These are phyloP conservation scores for Tylopilus rubrobrunneus DNA, from an alignment of 768 basidiomycete genomes.

Conservation along the genomic window DNA sequence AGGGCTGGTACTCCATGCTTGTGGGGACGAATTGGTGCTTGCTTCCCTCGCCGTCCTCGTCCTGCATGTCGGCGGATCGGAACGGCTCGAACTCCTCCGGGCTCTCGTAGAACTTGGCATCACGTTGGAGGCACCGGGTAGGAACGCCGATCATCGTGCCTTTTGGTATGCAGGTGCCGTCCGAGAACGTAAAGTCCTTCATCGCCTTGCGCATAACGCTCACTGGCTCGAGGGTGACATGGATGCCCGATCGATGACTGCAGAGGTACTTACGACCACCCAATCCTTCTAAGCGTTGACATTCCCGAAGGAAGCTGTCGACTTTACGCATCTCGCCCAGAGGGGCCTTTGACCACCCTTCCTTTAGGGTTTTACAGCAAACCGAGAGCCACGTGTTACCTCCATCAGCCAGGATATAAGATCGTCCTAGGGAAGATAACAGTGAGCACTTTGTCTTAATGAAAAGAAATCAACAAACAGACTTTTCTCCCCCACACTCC, in stretches of 20 bases:
- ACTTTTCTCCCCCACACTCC: not conserved
- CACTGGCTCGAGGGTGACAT: not conserved
- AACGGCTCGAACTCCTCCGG: not conserved
- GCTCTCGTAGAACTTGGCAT: not conserved
- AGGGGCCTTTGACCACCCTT: conserved; percentile 29
- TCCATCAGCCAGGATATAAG: conserved; percentile 17
- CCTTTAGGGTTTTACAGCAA: conserved; percentile 2
- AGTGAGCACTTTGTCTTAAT: too few relatives aligned
- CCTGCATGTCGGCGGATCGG: not conserved
- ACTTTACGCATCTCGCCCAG: conserved; percentile 32
- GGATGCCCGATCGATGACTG: too few relatives aligned
- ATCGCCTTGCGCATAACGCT: not conserved
- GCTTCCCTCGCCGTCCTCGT: not conserved
- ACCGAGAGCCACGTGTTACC: not conserved
- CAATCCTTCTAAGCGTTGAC: not conserved
- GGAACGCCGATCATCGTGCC: not conserved
- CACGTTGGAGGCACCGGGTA: not conserved
- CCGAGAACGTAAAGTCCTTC: not conserved
- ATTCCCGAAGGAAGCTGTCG: conserved; percentile 37
- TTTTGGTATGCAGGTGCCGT: not conserved
- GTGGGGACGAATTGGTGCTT: not conserved
- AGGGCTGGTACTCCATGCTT: not conserved
- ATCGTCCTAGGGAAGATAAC: conserved; percentile 24
- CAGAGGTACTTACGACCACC: too few relatives aligned
- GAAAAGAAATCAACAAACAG: not conserved